phyloP scores from a whole-genome alignment of 2,329 filamentous ascomycete species.

The Aspergillus japonicus region DNA sequence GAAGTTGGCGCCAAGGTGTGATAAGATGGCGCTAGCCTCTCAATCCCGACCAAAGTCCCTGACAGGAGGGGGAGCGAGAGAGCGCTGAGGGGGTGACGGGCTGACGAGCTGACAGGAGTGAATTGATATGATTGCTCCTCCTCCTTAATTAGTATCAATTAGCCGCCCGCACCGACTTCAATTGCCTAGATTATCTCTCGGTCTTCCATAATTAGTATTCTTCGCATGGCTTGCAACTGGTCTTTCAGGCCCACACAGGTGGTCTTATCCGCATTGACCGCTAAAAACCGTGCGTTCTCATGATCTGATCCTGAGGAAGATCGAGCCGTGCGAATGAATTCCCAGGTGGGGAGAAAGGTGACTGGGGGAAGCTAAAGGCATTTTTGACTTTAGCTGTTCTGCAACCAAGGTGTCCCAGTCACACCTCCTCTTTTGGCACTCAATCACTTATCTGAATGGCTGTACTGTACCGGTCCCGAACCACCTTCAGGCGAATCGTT shows the following conservation, averaged over 20 bases:
- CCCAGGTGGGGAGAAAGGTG: neutral
- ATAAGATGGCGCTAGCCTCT: slow-evolving; percentile 11
- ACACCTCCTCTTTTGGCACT: slow-evolving; percentile 13
- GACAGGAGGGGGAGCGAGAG: neutral
- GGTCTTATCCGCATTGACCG: neutral
- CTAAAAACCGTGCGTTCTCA: neutral
- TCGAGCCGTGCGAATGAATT: slow-evolving; percentile 1
- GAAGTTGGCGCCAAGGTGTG: slow-evolving; percentile 15
- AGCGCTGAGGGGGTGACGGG: neutral
- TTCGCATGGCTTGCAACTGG: neutral
- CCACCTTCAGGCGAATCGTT: neutral
- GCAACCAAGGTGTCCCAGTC: slow-evolving; percentile 17
- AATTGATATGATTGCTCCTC: too few relatives aligned
- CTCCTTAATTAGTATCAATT: slow-evolving; percentile 20
- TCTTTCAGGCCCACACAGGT: neutral
- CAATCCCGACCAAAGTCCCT: slow-evolving; percentile 3
- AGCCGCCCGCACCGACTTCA: slow-evolving; percentile 10
- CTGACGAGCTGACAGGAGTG: neutral
- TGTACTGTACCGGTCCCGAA: slow-evolving; percentile 2
- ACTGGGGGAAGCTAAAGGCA: neutral
- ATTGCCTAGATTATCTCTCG: neutral
- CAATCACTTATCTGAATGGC: slow-evolving; percentile 5
- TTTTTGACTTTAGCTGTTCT: slow-evolving; percentile 16
- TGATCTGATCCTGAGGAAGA: slow-evolving; percentile 7
- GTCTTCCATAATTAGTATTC: slow-evolving; percentile 15